phyloP scores from a whole-genome alignment of 352 stramenopile species.

The Pythium periplocum region DNA sequence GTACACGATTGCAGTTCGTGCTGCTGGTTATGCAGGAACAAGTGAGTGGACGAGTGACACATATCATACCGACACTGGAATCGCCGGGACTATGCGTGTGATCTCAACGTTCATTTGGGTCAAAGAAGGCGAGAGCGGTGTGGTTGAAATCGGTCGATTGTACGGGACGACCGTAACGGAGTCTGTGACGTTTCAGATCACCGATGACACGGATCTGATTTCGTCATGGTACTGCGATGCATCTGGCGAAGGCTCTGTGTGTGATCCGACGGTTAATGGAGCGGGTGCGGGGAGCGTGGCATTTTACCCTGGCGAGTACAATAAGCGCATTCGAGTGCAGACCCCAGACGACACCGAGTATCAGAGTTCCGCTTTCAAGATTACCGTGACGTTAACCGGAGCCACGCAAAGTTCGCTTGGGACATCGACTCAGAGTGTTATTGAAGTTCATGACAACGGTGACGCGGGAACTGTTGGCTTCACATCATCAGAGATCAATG shows the following conservation, averaged over 20 bases:
- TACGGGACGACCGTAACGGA: constrained; percentile 13
- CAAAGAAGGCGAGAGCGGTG: constrained; percentile 7
- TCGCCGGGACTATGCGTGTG: constrained; percentile 15
- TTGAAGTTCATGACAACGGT: constrained; percentile 29
- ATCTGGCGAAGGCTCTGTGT: background rate
- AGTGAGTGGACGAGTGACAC: constrained; percentile 25
- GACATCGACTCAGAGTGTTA: constrained; percentile 2
- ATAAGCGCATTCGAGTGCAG: constrained; percentile 22
- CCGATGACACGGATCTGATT: background rate
- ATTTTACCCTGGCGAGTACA: constrained; percentile 21
- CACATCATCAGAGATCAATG: constrained; percentile 2
- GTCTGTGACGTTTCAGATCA: constrained; percentile 1
- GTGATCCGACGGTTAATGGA: background rate
- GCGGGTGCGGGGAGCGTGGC: constrained; percentile 9
- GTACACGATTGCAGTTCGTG: constrained; percentile 22
- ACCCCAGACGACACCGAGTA: constrained; percentile 24
- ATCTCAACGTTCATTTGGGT: constrained; percentile 13
- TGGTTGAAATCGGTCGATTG: constrained; percentile 12
- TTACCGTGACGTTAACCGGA: constrained; percentile 19
- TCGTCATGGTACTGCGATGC: no score
- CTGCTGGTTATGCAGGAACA: constrained; percentile 20
- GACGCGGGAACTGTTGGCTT: constrained; percentile 32
- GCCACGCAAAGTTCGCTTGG: constrained; percentile 16
- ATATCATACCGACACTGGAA: constrained; percentile 22
- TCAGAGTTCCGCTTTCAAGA: constrained; percentile 15